phyloP scores from a whole-genome alignment of 495 filamentous ascomycete species.

The Rostrohypoxylon terebratum region DNA sequence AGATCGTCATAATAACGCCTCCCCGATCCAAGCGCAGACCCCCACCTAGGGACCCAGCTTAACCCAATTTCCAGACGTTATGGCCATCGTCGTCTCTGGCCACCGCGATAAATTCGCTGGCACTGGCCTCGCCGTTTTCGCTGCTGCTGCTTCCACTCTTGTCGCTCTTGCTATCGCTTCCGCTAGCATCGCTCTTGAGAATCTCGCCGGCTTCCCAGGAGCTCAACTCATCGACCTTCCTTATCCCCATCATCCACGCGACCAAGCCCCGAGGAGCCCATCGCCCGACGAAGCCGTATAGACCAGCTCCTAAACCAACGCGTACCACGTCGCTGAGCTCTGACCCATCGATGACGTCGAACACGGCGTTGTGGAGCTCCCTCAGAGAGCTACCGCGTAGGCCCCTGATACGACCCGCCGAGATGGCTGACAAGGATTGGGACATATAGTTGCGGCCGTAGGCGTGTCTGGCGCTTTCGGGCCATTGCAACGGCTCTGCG shows the following conservation, averaged over 20 bases:
- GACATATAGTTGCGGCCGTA: conserved; percentile 69
- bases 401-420: conserved; percentile 57
- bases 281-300: conserved; percentile 87
- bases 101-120: conserved; percentile 56
- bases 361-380: conserved; percentile 84
- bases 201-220: conserved; percentile 53
- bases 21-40: neutral
- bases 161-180: conserved; percentile 30
- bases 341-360: conserved; percentile 77
- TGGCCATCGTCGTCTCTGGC: conserved; percentile 51
- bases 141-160: conserved; percentile 45
- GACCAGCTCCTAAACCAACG: conserved; percentile 81
- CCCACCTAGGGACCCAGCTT: neutral
- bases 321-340: conserved; percentile 67
- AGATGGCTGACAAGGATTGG: conserved; percentile 60
- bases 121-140: conserved; percentile 45
- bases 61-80: conserved; percentile 54
- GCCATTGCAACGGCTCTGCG: conserved; percentile 75
- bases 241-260: conserved; percentile 88
- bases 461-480: conserved; percentile 61
- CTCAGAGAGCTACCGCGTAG: conserved; percentile 74
- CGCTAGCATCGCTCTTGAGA: conserved; percentile 12
- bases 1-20: conserved; percentile 23
- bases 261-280: conserved; percentile 85
- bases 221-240: conserved; percentile 62